Evolutionary conservation across 306 rosid genomes (phyloP).

Genomic region (Dryas drummondii): DNA sequence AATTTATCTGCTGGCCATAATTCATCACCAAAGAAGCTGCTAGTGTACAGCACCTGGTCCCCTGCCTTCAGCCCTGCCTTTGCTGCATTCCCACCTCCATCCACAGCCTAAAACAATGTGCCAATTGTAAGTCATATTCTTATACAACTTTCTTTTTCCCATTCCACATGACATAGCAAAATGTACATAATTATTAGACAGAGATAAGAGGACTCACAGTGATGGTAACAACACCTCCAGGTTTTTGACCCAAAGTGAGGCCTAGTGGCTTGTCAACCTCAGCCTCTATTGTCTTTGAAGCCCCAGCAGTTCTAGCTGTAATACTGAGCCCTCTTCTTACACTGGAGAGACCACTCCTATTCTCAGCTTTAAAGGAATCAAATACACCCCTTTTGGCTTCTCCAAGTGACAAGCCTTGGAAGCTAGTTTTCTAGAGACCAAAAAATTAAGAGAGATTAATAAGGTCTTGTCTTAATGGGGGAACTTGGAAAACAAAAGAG

Average conservation of each 20-base stretch:
- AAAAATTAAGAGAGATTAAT: too few relatives aligned
- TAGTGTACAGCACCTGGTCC: slow-evolving; percentile 90
- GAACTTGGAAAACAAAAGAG: neutral
- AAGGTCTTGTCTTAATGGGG: too few relatives aligned
- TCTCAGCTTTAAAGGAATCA: slow-evolving; percentile 37
- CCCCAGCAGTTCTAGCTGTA: slow-evolving; percentile 79
- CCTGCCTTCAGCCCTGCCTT: slow-evolving; percentile 85
- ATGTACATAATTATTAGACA: neutral
- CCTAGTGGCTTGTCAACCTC: slow-evolving; percentile 99
- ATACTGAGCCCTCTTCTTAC: slow-evolving; percentile 48
- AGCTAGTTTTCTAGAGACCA: slow-evolving; percentile 55
- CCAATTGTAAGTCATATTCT: too few relatives aligned
- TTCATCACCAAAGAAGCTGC: slow-evolving; percentile 99
- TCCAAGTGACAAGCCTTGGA: slow-evolving; percentile 68
- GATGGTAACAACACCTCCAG: slow-evolving; percentile 74
- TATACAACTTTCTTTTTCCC: too few relatives aligned
- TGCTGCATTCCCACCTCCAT: slow-evolving; percentile 97
- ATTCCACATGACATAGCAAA: too few relatives aligned
- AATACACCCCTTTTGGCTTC: slow-evolving; percentile 62
- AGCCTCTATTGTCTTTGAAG: slow-evolving; percentile 77
- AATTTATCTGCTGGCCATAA: slow-evolving; percentile 99
- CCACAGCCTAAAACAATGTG: slow-evolving; percentile 59
- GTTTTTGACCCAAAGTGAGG: slow-evolving; percentile 90
- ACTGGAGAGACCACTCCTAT: slow-evolving; percentile 23
- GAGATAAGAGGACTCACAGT: slow-evolving; percentile 45